Conservation (phyloP, 31 red algal species). For the Porphyra umbilicalis region DNA sequence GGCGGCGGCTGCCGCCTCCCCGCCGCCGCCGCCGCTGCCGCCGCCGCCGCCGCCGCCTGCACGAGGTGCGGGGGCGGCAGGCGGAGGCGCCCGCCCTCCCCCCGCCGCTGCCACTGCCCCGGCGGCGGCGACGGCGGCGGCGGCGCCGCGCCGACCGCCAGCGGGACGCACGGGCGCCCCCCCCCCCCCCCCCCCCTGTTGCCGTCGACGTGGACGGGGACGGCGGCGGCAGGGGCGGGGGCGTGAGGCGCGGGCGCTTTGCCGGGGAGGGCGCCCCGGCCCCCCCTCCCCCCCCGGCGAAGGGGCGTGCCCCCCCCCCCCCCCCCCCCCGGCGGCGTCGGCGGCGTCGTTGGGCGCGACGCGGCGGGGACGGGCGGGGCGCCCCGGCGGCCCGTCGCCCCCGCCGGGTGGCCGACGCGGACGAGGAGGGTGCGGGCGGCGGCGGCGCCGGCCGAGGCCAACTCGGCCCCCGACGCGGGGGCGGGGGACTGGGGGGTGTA, state of each 20-base stretch:
- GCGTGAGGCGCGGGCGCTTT: neutral
- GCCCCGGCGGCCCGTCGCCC: neutral
- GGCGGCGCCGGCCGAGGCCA: neutral
- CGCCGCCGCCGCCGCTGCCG: neutral
- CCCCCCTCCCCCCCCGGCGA: too few relatives aligned
- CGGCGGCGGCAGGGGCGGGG: neutral
- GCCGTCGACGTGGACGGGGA: neutral
- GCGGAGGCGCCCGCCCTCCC: neutral
- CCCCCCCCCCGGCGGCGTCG: neutral
- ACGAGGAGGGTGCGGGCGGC: neutral
- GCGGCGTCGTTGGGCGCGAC: neutral
- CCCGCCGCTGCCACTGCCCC: neutral
- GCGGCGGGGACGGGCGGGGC: neutral
- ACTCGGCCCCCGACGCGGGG: neutral
- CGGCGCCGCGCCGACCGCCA: too few relatives aligned
- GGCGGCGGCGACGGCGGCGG: neutral
- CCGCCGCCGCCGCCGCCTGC: neutral
- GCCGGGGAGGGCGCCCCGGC: neutral
- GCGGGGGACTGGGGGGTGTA: neutral
- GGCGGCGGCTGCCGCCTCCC: neutral
- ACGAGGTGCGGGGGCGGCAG: neutral
- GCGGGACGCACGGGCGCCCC: too few relatives aligned
- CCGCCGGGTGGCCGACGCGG: neutral
- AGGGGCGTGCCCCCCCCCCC: neutral
- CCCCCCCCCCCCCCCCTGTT: too few relatives aligned